A percentile compares a stretch with the other conserved stretches of the same genome.
These are phyloP conservation scores for Handroanthus guayacan DNA, from an alignment of 257 asterid species.

Conservation along the genomic window DNA sequence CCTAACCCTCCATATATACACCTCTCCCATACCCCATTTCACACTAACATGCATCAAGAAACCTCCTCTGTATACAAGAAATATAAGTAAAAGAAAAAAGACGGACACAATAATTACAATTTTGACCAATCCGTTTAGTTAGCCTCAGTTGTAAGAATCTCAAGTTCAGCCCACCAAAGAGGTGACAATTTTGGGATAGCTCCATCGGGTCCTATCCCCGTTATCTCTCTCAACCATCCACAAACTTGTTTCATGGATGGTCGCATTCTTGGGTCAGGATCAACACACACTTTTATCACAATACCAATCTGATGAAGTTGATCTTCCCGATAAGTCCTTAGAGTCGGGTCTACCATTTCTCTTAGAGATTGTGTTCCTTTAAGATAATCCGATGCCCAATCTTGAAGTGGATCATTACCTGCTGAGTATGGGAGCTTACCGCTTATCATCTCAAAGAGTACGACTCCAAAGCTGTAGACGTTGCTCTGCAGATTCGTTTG, in stretches of 20 bases:
- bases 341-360: slow-evolving; percentile 75
- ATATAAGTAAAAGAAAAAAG: slow-evolving; percentile 21
- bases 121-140: slow-evolving; percentile 38
- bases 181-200: slow-evolving; percentile 88
- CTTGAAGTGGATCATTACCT: slow-evolving; percentile 55
- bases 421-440: slow-evolving; percentile 82
- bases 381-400: slow-evolving; percentile 88
- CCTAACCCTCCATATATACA: slow-evolving; percentile 33
- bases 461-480: slow-evolving; percentile 81
- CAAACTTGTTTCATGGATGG: slow-evolving; percentile 66
- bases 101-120: slow-evolving; percentile 28
- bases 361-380: slow-evolving; percentile 50
- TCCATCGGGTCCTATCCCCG: slow-evolving; percentile 78
- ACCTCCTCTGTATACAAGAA: slow-evolving; percentile 27
- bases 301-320: slow-evolving; percentile 68
- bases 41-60: slow-evolving; percentile 30
- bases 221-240: slow-evolving; percentile 67
- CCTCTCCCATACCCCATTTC: slow-evolving; percentile 6
- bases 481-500: slow-evolving; percentile 52
- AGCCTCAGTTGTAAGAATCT: slow-evolving; percentile 72
- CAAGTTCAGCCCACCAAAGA: slow-evolving; percentile 99
- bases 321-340: slow-evolving; percentile 54
- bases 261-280: slow-evolving; percentile 55
- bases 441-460: slow-evolving; percentile 75
- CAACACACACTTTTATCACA: slow-evolving; percentile 61